A percentile compares a stretch with the other conserved stretches of the same genome.
Evolutionary conservation across 2,329 filamentous ascomycete genomes (phyloP).

Genomic region (Thyridium curvatum): DNA sequence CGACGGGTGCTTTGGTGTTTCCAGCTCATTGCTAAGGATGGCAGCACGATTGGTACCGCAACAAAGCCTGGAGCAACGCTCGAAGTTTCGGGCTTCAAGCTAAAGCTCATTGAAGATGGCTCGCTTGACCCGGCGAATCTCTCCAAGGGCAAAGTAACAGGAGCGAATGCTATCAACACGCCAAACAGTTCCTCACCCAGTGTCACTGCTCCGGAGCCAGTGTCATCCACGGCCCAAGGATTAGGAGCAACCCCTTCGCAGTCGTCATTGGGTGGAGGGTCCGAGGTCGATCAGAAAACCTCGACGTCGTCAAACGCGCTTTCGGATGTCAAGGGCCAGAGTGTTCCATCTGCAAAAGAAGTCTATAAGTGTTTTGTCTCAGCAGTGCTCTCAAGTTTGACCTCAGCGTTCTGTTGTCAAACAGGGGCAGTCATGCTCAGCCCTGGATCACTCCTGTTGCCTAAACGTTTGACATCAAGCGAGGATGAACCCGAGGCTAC

Average conservation of each 20-base stretch:
- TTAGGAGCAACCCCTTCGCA: conserved; percentile 12
- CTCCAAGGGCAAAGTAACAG: conserved; percentile 33
- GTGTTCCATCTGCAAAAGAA: conserved; percentile 30
- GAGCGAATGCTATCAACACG: conserved; percentile 33
- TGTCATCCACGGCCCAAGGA: conserved; percentile 20
- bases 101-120: conserved; percentile 42
- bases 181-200: conserved; percentile 40
- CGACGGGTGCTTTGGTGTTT: conserved; percentile 51
- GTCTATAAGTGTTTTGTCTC: conserved; percentile 49
- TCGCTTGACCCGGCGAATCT: conserved; percentile 42
- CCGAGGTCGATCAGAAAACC: conserved; percentile 22
- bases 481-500: conserved; percentile 16
- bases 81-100: conserved; percentile 35
- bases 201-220: conserved; percentile 29
- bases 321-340: conserved; percentile 24
- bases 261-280: conserved; percentile 7
- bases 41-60: conserved; percentile 12
- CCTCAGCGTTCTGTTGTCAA: conserved; percentile 40
- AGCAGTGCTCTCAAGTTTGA: conserved; percentile 44
- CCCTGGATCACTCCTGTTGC: conserved; percentile 43
- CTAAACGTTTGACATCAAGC: conserved; percentile 17
- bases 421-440: conserved; percentile 46
- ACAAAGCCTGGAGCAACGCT: conserved; percentile 26
- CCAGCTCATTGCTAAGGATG: conserved; percentile 37
- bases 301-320: conserved; percentile 11